Evolutionary conservation across 2,329 filamentous ascomycete species (phyloP), one percentile per base, ranked within the genome.

Genomic region (Aspergillus pseudoglaucus): DNA sequence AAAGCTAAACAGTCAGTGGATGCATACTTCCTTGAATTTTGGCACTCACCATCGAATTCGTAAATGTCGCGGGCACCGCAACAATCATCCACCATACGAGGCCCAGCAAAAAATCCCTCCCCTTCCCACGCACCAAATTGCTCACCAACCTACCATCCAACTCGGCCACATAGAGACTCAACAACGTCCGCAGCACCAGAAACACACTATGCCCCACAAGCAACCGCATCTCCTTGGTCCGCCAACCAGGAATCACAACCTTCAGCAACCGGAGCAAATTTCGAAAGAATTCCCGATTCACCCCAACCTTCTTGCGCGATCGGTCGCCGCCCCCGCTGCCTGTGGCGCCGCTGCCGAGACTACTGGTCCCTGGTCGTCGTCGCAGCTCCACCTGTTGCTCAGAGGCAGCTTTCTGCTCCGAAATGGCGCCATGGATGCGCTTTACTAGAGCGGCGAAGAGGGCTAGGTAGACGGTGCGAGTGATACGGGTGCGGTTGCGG

Each of bases 41-140:
- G 30, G 40, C 33, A 18, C 81, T 68, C 69, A 93, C 88, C 93
- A 98, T 98, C 0, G 90, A 96, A 69, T 98, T 98, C 37, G 93
- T 98, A 66, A 97, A 96, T 0, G 93, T 97, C 1, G 93, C 93
- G 8, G 93, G 93, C 14, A 98, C 79, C 22, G 93, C 91, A 56
- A 98, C 93, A 47, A 91, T 68, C 93, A 98, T 98, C 93, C 93
- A 98, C 90, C 91, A 96, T 5, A 94, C 81, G 59, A 98, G 83
- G 0, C 89, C 84, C 58, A 84, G 83, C 59, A 97, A 64, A 57
- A 98, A 98, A 56, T 95, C 90, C 67, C 83, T 88, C 14, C 91
- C 93, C 57, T 85, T 93, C 2, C 93, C 93, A 68, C 90, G 85
- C 41, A 98, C 90, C 47, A 98, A 74, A 54, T 83, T 90, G 71